A percentile compares a stretch with the other conserved stretches of the same genome.
phyloP scores from a whole-genome alignment of 345 rosid species.

The Brassica incana region DNA sequence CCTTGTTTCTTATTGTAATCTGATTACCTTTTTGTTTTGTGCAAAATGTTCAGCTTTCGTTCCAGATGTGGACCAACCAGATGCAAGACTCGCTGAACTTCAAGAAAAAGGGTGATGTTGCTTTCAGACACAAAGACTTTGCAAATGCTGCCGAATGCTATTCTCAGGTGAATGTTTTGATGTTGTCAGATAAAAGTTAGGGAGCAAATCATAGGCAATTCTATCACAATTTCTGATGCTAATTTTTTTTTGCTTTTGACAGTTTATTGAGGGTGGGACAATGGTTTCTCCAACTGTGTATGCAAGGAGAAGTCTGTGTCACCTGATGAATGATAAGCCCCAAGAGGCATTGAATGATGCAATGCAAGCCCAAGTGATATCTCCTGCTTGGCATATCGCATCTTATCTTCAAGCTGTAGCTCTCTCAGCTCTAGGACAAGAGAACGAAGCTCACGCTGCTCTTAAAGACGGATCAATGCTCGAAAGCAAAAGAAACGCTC shows the following conservation, averaged over 20 bases:
- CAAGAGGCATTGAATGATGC: conserved; percentile 78
- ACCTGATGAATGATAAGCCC: conserved; percentile 76
- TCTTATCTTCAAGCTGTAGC: conserved; percentile 85
- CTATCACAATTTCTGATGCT: background rate
- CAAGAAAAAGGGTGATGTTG: conserved; percentile 91
- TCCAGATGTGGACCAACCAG: conserved; percentile 98
- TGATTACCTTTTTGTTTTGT: background rate
- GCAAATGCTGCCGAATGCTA: conserved; percentile 68
- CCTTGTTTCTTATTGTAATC: background rate
- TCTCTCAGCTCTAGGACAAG: conserved; percentile 60
- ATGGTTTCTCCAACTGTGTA: conserved; percentile 83
- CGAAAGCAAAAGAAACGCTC: conserved; percentile 53
- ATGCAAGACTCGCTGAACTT: conserved; percentile 80
- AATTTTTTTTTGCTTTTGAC: conserved; percentile 25
- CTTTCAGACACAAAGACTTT: conserved; percentile 77
- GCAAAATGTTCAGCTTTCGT: conserved; percentile 69
- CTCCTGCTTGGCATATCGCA: conserved; percentile 85
- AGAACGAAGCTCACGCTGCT: conserved; percentile 67
- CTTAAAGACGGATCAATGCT: conserved; percentile 74
- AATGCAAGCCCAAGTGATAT: conserved; percentile 83
- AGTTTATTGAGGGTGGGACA: conserved; percentile 84
- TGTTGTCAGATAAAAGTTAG: background rate
- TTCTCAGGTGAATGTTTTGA: conserved; percentile 52
- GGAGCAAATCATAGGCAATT: background rate
- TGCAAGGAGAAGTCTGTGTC: conserved; percentile 78